Conservation (phyloP, 805 yeast genomes). For the Lipomyces starkeyi region DNA sequence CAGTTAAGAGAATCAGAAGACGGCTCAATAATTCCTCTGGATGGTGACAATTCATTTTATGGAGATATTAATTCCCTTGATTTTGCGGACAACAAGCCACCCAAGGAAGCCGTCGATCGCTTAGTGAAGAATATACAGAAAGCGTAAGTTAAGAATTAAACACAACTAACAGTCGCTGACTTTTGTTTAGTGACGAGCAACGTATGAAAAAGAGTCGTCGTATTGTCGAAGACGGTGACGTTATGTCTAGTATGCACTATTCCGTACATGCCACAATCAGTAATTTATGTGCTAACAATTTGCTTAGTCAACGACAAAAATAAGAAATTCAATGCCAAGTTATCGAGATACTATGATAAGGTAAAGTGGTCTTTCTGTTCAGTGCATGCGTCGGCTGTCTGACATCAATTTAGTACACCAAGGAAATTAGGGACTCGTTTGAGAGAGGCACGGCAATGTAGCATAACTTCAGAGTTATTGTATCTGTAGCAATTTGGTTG, state of each 20-base stretch:
- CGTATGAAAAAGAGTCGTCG: conserved; percentile 45
- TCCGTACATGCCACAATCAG: not conserved
- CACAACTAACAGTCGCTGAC: not conserved
- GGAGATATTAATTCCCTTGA: conserved; percentile 29
- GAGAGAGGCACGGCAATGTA: conserved; percentile 49
- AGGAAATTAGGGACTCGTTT: conserved; percentile 46
- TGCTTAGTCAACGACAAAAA: conserved; percentile 70
- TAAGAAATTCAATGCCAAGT: conserved; percentile 72
- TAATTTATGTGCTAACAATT: not conserved
- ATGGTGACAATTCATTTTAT: conserved; percentile 32
- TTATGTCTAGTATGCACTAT: conserved; percentile 45
- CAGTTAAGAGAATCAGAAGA: conserved; percentile 39
- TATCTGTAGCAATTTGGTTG: not conserved
- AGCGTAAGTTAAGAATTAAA: conserved; percentile 19
- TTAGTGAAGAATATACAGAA: conserved; percentile 44
- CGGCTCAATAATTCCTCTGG: conserved; percentile 30
- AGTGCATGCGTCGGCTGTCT: not conserved
- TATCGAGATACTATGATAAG: conserved; percentile 62
- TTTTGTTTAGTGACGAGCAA: conserved; percentile 46
- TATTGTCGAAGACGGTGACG: conserved; percentile 47
- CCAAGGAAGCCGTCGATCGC: conserved; percentile 45
- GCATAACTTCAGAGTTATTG: not conserved
- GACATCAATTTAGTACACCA: conserved; percentile 39
- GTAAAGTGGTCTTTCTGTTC: not conserved
- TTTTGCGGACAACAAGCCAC: conserved; percentile 49